Evolutionary conservation across 768 basidiomycete genomes (phyloP).

Genomic region (Auriscalpium microsporum): DNA sequence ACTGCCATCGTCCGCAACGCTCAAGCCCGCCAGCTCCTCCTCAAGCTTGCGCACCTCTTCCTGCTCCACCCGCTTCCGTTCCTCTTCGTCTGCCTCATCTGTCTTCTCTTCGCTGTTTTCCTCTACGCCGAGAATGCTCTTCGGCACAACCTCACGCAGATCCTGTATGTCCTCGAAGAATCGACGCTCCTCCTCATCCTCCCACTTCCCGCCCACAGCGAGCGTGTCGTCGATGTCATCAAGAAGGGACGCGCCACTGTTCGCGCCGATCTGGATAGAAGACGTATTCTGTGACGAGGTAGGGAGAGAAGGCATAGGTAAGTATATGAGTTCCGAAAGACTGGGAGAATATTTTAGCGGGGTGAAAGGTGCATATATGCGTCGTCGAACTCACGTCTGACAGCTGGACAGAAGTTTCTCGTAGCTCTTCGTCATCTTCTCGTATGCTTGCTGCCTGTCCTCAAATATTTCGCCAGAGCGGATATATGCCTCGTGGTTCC

Average conservation of each 20-base stretch:
- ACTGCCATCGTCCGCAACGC: constrained; percentile 21
- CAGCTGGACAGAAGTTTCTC: constrained; percentile 87
- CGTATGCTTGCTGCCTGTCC: constrained; percentile 96
- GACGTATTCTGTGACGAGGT: constrained; percentile 73
- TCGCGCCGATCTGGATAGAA: constrained; percentile 69
- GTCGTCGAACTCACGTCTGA: constrained; percentile 49
- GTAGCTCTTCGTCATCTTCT: constrained; percentile 95
- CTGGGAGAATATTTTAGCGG: constrained; percentile 28
- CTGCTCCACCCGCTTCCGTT: constrained; percentile 48
- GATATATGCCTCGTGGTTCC: constrained; percentile 98
- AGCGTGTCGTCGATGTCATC: constrained; percentile 52
- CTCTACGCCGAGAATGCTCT: constrained; percentile 70
- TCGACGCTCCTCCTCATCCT: constrained; percentile 90
- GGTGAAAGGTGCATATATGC: not conserved
- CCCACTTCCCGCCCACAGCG: constrained; percentile 80
- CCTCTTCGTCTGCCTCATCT: constrained; percentile 40
- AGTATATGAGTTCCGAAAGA: constrained; percentile 83
- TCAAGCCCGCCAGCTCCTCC: constrained; percentile 64
- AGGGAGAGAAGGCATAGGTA: constrained; percentile 77
- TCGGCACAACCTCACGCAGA: constrained; percentile 85
- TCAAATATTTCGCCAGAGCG: constrained; percentile 99
- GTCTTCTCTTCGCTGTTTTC: constrained; percentile 28
- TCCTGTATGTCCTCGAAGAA: constrained; percentile 94
- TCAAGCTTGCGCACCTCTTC: constrained; percentile 71
- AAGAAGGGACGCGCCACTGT: constrained; percentile 30